A percentile compares a stretch with the other conserved stretches of the same genome.
phyloP scores from a whole-genome alignment of 2,329 filamentous ascomycete species.

The Diaporthe sp. region DNA sequence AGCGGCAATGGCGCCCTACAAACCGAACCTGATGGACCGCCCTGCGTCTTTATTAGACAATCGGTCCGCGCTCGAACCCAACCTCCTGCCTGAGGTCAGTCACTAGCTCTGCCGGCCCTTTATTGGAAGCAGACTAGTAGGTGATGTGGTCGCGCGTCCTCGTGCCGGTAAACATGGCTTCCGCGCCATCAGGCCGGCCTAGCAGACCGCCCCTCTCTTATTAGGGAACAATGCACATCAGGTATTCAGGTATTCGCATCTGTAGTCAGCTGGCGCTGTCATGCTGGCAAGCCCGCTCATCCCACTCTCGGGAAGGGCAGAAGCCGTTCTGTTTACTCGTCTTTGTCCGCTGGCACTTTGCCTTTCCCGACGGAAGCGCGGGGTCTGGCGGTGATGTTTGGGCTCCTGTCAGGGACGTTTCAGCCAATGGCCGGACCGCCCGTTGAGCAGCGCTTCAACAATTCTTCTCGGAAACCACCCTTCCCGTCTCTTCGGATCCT shows the following conservation, averaged over 20 bases:
- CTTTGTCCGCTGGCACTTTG: background rate
- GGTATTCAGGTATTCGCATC: background rate
- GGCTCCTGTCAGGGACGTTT: constrained; percentile 36
- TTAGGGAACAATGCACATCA: constrained; percentile 5
- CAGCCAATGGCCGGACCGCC: constrained; percentile 34
- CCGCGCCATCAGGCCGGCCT: constrained; percentile 33
- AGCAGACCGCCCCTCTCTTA: constrained; percentile 1
- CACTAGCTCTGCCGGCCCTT: background rate
- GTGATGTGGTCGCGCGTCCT: constrained; percentile 20
- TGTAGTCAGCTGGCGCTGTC: constrained; percentile 5
- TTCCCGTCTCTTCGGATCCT: constrained; percentile 27
- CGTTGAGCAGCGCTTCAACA: constrained; percentile 28
- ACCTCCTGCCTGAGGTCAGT: background rate
- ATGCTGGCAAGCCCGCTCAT: constrained; percentile 9
- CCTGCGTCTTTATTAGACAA: background rate
- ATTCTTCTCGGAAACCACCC: constrained; percentile 30
- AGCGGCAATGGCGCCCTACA: background rate
- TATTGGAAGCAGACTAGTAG: constrained; percentile 27
- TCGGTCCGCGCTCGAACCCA: background rate
- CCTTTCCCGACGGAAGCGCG: constrained; percentile 11
- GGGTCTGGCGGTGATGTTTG: constrained; percentile 12
- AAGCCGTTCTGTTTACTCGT: constrained; percentile 19
- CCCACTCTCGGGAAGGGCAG: background rate
- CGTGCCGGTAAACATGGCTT: constrained; percentile 16
- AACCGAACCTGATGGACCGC: background rate